Percentiles rank a stretch among this genome's conserved stretches.
Conservation (phyloP, 139 green algal genomes). For the Eudorina sp. region DNA sequence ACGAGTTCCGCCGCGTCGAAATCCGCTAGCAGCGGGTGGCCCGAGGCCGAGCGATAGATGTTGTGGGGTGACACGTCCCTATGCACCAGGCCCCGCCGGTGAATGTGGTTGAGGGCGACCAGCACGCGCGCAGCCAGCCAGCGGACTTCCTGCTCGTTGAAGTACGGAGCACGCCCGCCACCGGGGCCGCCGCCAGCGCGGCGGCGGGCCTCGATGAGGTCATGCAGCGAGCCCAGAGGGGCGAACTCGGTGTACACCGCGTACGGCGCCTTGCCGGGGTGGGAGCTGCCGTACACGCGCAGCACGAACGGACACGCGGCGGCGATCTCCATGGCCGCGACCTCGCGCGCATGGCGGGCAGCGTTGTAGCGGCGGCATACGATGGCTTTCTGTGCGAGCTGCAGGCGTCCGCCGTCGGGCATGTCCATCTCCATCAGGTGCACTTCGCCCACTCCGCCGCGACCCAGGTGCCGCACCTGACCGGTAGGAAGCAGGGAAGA, state of each 20-base stretch:
- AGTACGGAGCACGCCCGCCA: not conserved
- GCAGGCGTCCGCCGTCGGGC: not conserved
- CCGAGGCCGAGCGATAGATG: constrained; percentile 41
- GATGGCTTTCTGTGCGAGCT: constrained; percentile 35
- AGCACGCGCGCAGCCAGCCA: constrained; percentile 43
- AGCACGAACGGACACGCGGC: constrained; percentile 44
- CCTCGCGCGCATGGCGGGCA: constrained; percentile 5
- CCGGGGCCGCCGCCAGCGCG: not conserved
- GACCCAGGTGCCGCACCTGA: constrained; percentile 24
- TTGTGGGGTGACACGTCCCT: constrained; percentile 43
- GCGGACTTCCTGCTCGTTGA: constrained; percentile 26
- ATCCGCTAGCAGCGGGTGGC: constrained; percentile 41
- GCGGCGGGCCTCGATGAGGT: constrained; percentile 25
- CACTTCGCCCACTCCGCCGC: constrained; percentile 37
- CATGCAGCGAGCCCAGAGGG: constrained; percentile 37
- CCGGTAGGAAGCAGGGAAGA: not conserved
- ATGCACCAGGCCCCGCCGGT: constrained; percentile 30
- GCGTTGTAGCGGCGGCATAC: constrained; percentile 28
- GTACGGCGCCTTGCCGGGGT: constrained; percentile 37
- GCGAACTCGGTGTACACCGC: constrained; percentile 34
- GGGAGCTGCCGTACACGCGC: constrained; percentile 23
- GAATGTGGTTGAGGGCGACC: constrained; percentile 22
- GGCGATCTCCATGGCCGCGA: constrained; percentile 38
- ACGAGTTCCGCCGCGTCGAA: constrained; percentile 26
- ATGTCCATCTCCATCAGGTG: constrained; percentile 33